Evolutionary conservation across 192 early-diverging fungal genomes (phyloP).

Genomic region (Coemansia sp.): DNA sequence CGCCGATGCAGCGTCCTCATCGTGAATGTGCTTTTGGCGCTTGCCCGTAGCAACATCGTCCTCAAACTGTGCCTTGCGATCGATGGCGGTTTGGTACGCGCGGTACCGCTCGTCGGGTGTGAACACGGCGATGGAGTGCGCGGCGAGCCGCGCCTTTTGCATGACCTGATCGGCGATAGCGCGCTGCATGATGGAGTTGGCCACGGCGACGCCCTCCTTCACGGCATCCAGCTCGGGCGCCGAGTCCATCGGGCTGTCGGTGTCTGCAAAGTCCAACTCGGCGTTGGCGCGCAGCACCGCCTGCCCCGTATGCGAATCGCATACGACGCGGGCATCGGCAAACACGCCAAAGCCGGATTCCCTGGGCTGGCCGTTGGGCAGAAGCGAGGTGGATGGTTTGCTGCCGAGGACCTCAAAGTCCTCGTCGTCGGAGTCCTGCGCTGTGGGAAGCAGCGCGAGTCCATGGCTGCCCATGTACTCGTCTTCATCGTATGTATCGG

Average conservation of each 20-base stretch:
- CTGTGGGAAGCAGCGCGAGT: conserved; percentile 21
- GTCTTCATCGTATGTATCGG: conserved; percentile 1
- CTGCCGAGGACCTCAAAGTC: not conserved
- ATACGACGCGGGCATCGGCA: conserved; percentile 16
- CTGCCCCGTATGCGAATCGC: conserved; percentile 18
- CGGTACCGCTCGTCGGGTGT: conserved; percentile 21
- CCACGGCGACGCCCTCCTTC: conserved; percentile 31
- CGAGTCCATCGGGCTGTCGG: not conserved
- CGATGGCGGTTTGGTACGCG: conserved; percentile 30
- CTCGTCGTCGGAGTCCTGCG: conserved; percentile 19
- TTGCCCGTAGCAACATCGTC: conserved; percentile 5
- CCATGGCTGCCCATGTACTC: not conserved
- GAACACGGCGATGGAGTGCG: conserved; percentile 12
- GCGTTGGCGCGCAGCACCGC: conserved; percentile 3
- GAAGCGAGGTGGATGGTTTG: not conserved
- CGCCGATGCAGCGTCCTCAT: not conserved
- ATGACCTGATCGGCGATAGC: not conserved
- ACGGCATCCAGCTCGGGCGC: conserved; percentile 27
- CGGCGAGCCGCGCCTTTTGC: not conserved
- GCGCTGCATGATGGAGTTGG: not conserved
- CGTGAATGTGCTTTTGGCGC: conserved; percentile 12
- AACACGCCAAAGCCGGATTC: conserved; percentile 21
- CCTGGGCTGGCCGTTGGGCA: not conserved
- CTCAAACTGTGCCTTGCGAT: conserved; percentile 9
- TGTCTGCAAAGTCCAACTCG: not conserved